phyloP scores from a whole-genome alignment of 2,329 filamentous ascomycete genomes.

The Diaporthe ilicicola region DNA sequence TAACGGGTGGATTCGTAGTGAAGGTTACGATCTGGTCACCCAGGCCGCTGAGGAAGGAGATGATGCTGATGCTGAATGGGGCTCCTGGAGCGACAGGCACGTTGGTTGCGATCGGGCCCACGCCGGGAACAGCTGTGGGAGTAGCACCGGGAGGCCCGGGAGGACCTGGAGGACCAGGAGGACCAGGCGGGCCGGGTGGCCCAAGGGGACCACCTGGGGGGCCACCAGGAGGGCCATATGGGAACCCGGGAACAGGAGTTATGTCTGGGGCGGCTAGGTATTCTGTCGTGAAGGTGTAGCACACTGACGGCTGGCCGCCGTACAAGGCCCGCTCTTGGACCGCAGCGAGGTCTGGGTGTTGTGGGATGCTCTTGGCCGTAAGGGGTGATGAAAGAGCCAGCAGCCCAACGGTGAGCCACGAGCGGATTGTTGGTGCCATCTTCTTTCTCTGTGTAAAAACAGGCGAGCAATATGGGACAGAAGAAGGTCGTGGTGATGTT shows the following conservation, averaged over 20 bases:
- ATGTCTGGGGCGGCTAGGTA: slow-evolving; percentile 8
- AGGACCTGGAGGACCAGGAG: background rate
- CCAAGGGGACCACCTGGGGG: background rate
- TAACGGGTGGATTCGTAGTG: background rate
- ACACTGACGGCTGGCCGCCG: background rate
- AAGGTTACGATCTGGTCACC: slow-evolving; percentile 9
- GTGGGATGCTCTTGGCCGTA: background rate
- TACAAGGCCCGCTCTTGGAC: slow-evolving; percentile 7
- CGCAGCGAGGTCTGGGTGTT: background rate
- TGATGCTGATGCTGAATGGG: slow-evolving; percentile 16
- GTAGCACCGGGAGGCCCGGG: background rate
- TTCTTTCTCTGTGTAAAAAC: background rate
- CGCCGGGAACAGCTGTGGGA: background rate
- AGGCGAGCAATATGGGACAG: background rate
- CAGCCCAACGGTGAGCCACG: slow-evolving; percentile 22
- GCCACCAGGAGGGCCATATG: background rate
- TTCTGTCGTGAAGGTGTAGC: slow-evolving; percentile 23
- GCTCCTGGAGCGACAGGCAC: background rate
- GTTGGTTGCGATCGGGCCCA: background rate
- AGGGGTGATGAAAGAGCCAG: slow-evolving; percentile 14
- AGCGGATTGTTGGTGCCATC: slow-evolving; percentile 13
- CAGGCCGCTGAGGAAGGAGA: background rate
- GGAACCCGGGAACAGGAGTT: background rate
- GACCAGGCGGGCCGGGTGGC: background rate
- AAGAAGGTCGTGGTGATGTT: slow-evolving; percentile 12